Base-by-base conservation (phyloP, 2,329 filamentous ascomycete genomes). In the Xylaria sp. region DNA sequence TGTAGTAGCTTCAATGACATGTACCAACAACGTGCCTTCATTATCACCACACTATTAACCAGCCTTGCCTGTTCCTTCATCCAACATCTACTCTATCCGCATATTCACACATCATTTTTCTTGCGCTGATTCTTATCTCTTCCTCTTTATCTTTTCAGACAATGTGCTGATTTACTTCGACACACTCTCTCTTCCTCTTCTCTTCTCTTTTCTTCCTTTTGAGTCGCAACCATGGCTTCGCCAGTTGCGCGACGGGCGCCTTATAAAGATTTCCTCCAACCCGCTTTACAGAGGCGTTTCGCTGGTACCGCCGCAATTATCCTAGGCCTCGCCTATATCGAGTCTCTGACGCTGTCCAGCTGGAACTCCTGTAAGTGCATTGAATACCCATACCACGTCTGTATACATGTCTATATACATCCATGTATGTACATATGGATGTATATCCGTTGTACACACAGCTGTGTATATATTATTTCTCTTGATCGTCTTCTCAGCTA, bases 181-280 rank as follows among this genome's bases (percentile, higher is more conserved):
- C 18, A 23, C 15, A 18, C 15, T 20, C 41, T 15, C 41, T 55
- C 18, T 18, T 28, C 25, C 13, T 39, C 23, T 28, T 36, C 13
- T 39, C 48, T 54, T 31, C 18, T 28, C 41, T 54, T 48, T 49
- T 10, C n/a, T 67, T n/a, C 67, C 59, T 48, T 13, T 33, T 31
- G 49, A 71, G 61, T 80, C 79, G 80, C 80, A 75, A 83, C 78
- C 59, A 89, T 89, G 86, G 83, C 86, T 76, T 79, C 79, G 77
- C 80, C 81, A 77, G 83, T 81, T 78, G 86, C 83, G 82, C 89
- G 84, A 85, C 87, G 80, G 78, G 82, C 84, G 76, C 84, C 87
- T 58, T 97, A 97, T 82, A 92, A 94, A 85, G 93, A 97, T 83
- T 97, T 97, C 80, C 84, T 98, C 74, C 97, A 95, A 70, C 94